Percentiles rank a stretch among this genome's conserved stretches.
phyloP scores from a whole-genome alignment of 768 basidiomycete species.

The Kwoniella europaea region DNA sequence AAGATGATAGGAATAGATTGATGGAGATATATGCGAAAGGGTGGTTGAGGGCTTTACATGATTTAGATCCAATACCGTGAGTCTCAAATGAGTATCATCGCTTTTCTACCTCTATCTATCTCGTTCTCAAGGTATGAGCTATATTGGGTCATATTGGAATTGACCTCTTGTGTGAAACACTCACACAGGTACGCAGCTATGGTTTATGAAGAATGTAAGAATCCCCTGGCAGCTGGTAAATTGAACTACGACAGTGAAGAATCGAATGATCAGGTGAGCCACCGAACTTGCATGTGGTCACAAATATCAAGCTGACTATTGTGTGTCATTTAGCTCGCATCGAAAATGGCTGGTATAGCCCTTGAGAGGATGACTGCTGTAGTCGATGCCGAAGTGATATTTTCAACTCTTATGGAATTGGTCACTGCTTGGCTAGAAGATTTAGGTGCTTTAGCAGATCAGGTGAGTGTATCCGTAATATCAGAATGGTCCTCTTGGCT shows the following conservation, averaged over 20 bases:
- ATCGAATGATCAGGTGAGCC: constrained; percentile 21
- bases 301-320: not conserved
- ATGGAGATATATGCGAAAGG: constrained; percentile 66
- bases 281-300: too few species aligned
- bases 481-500: not conserved
- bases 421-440: constrained; percentile 48
- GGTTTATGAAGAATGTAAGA: constrained; percentile 45
- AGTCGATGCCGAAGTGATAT: constrained; percentile 35
- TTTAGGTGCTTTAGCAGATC: constrained; percentile 35
- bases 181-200: constrained; percentile 33
- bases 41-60: constrained; percentile 75
- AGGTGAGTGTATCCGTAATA: constrained; percentile 15
- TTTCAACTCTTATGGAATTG: constrained; percentile 34
- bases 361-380: constrained; percentile 37
- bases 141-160: too few species aligned
- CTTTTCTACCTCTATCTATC: too few species aligned
- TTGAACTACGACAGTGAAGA: constrained; percentile 9
- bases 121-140: too few species aligned
- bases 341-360: constrained; percentile 35
- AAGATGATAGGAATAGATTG: constrained; percentile 66
- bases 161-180: too few species aligned
- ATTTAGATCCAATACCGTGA: constrained; percentile 66
- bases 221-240: constrained; percentile 14
- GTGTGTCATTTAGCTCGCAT: constrained; percentile 12
- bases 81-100: not conserved